phyloP scores from a whole-genome alignment of 768 basidiomycete genomes.

The Pholiota molesta region DNA sequence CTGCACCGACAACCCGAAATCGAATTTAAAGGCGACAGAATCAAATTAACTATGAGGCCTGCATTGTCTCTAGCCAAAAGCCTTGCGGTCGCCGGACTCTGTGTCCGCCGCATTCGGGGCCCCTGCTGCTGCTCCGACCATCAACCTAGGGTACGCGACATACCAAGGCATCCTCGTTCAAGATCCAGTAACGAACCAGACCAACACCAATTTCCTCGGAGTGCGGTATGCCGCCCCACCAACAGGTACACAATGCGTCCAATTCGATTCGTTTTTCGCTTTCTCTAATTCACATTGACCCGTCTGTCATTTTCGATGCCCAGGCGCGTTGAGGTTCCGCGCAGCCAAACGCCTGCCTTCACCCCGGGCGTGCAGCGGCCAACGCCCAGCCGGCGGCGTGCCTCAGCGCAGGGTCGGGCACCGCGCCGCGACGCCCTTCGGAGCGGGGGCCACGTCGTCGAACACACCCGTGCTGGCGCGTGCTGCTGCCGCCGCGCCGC shows the following conservation, averaged over 20 bases:
- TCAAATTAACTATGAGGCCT: not conserved
- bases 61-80: not conserved
- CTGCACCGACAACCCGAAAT: too few species aligned
- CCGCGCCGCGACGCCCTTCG: slow-evolving; percentile 35
- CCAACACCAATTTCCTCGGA: slow-evolving; percentile 41
- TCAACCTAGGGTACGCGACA: slow-evolving; percentile 1
- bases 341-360: slow-evolving; percentile 33
- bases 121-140: not conserved
- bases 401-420: slow-evolving; percentile 30
- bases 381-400: slow-evolving; percentile 35
- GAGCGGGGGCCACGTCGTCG: slow-evolving; percentile 1
- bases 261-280: not conserved
- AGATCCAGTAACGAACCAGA: slow-evolving; percentile 6
- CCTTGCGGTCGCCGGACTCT: not conserved
- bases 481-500: slow-evolving; percentile 14
- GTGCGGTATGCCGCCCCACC: slow-evolving; percentile 56
- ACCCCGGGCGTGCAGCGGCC: slow-evolving; percentile 34
- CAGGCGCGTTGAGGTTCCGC: slow-evolving; percentile 31
- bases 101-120: not conserved
- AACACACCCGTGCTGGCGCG: not conserved
- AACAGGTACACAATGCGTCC: slow-evolving; percentile 32
- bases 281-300: not conserved
- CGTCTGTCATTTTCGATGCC: slow-evolving; percentile 22
- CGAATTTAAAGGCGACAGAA: too few species aligned
- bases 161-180: slow-evolving; percentile 2